phyloP scores from a whole-genome alignment of 2,329 filamentous ascomycete species.

The Tricladium varicosporioides region DNA sequence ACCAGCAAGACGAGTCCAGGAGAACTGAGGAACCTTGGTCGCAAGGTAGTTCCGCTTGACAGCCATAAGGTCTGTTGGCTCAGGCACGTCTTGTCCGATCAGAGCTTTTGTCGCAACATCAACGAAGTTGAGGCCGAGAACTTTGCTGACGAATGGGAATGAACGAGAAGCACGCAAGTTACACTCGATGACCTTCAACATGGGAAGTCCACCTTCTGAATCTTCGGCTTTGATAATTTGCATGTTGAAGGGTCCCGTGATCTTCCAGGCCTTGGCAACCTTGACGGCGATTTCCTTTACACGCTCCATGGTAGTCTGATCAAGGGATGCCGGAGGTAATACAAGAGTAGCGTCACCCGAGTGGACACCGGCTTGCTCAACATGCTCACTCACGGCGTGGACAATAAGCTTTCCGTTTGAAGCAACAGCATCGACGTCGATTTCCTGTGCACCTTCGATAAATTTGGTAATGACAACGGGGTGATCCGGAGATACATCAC shows the following conservation, averaged over 20 bases:
- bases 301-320: conserved; percentile 74
- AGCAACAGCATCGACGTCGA: conserved; percentile 92
- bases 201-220: conserved; percentile 69
- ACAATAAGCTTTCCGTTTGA: conserved; percentile 82
- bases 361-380: conserved; percentile 97
- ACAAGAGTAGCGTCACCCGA: conserved; percentile 95
- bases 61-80: conserved; percentile 84
- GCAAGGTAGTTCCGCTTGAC: conserved; percentile 88
- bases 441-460: conserved; percentile 94
- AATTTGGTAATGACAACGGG: conserved; percentile 98
- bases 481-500: conserved; percentile 90
- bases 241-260: conserved; percentile 99
- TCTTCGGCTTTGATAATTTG: conserved; percentile 94
- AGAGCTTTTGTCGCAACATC: conserved; percentile 92
- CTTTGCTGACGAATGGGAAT: conserved; percentile 98
- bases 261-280: conserved; percentile 94
- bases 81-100: conserved; percentile 78
- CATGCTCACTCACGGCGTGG: conserved; percentile 91
- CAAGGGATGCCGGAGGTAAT: conserved; percentile 79
- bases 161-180: conserved; percentile 96
- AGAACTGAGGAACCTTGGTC: conserved; percentile 98
- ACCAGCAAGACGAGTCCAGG: conserved; percentile 95
- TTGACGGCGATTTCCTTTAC: conserved; percentile 95
- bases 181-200: conserved; percentile 96
- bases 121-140: conserved; percentile 94